Evolutionary conservation across 2,329 filamentous ascomycete genomes (phyloP).

Genomic region (Penicillium corylophilum): DNA sequence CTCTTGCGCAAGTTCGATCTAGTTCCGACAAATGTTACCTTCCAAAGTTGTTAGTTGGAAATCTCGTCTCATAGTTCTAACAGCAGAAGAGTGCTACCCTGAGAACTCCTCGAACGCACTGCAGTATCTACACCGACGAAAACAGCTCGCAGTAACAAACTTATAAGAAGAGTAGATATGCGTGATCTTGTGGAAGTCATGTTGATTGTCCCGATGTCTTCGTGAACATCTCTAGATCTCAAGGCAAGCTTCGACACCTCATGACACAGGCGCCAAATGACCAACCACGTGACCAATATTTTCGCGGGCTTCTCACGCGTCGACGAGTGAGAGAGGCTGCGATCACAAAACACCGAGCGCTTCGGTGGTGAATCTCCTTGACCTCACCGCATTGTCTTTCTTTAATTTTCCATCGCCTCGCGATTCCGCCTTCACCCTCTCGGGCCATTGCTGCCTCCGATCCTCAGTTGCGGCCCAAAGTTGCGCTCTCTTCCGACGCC

Average conservation of each 20-base stretch:
- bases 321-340: conserved; percentile 2
- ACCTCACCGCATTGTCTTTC: neutral
- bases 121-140: too few species aligned
- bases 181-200: too few species aligned
- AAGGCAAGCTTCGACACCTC: neutral
- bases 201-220: too few species aligned
- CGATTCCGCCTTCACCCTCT: neutral
- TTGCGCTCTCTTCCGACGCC: conserved; percentile 7
- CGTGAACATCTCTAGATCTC: too few species aligned
- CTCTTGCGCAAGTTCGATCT: too few species aligned
- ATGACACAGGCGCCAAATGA: neutral
- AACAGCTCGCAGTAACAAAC: too few species aligned
- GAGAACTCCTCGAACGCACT: too few species aligned
- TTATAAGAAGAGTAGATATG: too few species aligned
- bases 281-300: conserved; percentile 2
- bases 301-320: conserved; percentile 10
- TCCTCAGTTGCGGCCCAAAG: conserved; percentile 21
- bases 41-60: too few species aligned
- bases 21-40: too few species aligned
- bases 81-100: too few species aligned
- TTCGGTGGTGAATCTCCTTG: conserved; percentile 7
- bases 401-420: neutral
- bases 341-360: neutral
- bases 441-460: neutral
- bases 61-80: too few species aligned